These are phyloP conservation scores for Pseudogymnoascus sp. DNA, from an alignment of 2,329 filamentous ascomycete species.

Conservation along the genomic window DNA sequence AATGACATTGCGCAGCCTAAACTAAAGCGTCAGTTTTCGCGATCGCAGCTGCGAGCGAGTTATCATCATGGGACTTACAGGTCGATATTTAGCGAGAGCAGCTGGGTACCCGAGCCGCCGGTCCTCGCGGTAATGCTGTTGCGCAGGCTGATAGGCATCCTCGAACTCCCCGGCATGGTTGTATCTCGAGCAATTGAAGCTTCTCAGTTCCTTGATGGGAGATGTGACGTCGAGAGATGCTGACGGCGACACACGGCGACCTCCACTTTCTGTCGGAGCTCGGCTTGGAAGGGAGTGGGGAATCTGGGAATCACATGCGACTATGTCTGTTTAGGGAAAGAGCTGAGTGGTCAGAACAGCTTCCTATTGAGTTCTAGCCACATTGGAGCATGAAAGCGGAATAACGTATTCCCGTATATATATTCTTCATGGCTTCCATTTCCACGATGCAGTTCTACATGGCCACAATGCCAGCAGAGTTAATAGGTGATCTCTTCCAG, in stretches of 20 bases:
- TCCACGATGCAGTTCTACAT: not conserved
- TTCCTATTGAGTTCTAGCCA: not conserved
- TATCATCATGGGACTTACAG: slow-evolving; percentile 45
- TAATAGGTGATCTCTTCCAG: not conserved
- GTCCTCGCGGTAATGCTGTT: slow-evolving; percentile 59
- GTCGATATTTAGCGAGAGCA: slow-evolving; percentile 58
- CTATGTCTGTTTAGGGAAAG: not conserved
- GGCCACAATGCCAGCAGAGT: no score
- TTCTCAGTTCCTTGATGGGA: not conserved
- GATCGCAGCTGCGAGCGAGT: not conserved
- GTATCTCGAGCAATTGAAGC: slow-evolving; percentile 6
- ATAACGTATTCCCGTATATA: not conserved
- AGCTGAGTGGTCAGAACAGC: not conserved
- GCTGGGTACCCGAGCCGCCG: slow-evolving; percentile 46
- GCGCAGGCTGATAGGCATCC: slow-evolving; percentile 64
- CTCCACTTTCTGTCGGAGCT: not conserved
- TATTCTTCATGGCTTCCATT: not conserved
- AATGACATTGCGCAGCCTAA: slow-evolving; percentile 74
- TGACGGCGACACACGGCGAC: not conserved
- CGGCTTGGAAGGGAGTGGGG: not conserved
- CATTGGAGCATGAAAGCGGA: not conserved
- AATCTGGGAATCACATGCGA: slow-evolving; percentile 8
- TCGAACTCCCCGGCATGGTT: slow-evolving; percentile 58
- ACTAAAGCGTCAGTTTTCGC: not conserved
- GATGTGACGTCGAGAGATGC: not conserved